Percentiles rank a stretch among this genome's conserved stretches.
These are phyloP conservation scores for Helotiales sp. DNA, from an alignment of 2,329 filamentous ascomycete species.

Conservation along the genomic window DNA sequence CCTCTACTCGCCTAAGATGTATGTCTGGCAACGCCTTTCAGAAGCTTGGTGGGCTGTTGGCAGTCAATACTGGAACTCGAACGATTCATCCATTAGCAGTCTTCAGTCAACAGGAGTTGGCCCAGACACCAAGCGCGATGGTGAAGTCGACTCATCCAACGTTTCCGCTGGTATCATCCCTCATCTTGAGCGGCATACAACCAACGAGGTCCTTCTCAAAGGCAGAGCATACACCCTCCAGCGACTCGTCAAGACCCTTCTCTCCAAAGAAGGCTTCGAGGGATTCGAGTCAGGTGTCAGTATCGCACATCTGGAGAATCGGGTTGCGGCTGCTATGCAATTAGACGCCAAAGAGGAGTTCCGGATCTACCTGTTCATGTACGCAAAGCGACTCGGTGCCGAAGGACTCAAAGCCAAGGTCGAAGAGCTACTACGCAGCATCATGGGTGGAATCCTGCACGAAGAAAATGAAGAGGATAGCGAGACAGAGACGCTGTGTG, in stretches of 20 bases:
- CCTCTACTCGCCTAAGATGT: conserved; percentile 84
- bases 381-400: conserved; percentile 90
- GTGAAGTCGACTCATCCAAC: conserved; percentile 57
- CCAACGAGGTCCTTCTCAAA: conserved; percentile 87
- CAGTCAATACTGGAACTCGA: conserved; percentile 98
- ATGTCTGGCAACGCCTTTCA: conserved; percentile 91
- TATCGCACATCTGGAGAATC: conserved; percentile 93
- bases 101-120: conserved; percentile 74
- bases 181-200: conserved; percentile 91
- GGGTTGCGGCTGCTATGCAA: conserved; percentile 85
- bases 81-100: conserved; percentile 85
- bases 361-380: conserved; percentile 94
- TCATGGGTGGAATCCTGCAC: conserved; percentile 74
- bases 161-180: conserved; percentile 93
- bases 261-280: conserved; percentile 90
- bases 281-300: conserved; percentile 89
- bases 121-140: conserved; percentile 53
- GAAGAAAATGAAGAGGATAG: conserved; percentile 61
- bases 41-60: conserved; percentile 98
- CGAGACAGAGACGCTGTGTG: conserved; percentile 76
- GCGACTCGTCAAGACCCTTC: conserved; percentile 84
- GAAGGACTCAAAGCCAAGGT: conserved; percentile 88
- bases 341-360: conserved; percentile 91
- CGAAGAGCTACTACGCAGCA: conserved; percentile 83
- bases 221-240: conserved; percentile 91